phyloP scores from a whole-genome alignment of 2,329 filamentous ascomycete species.

The Beauveria bassiana region DNA sequence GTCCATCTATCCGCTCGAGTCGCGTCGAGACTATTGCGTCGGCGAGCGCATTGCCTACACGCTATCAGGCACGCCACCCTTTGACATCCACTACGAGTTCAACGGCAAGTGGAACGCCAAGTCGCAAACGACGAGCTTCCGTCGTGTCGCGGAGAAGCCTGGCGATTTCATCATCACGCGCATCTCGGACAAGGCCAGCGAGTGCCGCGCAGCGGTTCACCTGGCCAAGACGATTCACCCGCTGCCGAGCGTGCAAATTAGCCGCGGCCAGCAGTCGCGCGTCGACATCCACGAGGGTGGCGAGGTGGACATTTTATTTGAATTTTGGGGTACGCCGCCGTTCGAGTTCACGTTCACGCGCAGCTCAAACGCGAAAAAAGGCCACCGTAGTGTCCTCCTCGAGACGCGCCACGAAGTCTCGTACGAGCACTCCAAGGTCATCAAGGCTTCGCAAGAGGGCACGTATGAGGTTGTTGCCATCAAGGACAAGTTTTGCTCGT shows the following conservation, averaged over 20 bases:
- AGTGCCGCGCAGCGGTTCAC: constrained; percentile 73
- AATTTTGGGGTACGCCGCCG: constrained; percentile 90
- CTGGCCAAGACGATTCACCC: constrained; percentile 82
- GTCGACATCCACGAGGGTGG: constrained; percentile 96
- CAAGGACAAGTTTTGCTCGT: constrained; percentile 87
- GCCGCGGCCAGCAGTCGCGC: constrained; percentile 69
- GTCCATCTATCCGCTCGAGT: constrained; percentile 80
- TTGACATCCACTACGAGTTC: constrained; percentile 89
- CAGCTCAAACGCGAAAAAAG: constrained; percentile 75
- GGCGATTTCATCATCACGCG: constrained; percentile 83
- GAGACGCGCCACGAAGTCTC: constrained; percentile 87
- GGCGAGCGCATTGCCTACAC: constrained; percentile 92
- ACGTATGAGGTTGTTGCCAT: constrained; percentile 97
- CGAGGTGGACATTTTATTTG: constrained; percentile 85
- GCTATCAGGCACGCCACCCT: constrained; percentile 82
- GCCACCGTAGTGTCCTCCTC: constrained; percentile 69
- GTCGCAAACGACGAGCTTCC: constrained; percentile 74
- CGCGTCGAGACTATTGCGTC: constrained; percentile 83
- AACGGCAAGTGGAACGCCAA: constrained; percentile 74
- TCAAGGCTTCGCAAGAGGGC: constrained; percentile 85
- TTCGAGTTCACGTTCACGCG: constrained; percentile 98
- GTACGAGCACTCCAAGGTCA: constrained; percentile 70
- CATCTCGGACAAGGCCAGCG: constrained; percentile 78
- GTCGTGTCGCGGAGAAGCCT: constrained; percentile 84
- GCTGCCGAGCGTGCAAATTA: constrained; percentile 85